phyloP scores from a whole-genome alignment of 495 filamentous ascomycete genomes.

The Clavariopsis aquatica region DNA sequence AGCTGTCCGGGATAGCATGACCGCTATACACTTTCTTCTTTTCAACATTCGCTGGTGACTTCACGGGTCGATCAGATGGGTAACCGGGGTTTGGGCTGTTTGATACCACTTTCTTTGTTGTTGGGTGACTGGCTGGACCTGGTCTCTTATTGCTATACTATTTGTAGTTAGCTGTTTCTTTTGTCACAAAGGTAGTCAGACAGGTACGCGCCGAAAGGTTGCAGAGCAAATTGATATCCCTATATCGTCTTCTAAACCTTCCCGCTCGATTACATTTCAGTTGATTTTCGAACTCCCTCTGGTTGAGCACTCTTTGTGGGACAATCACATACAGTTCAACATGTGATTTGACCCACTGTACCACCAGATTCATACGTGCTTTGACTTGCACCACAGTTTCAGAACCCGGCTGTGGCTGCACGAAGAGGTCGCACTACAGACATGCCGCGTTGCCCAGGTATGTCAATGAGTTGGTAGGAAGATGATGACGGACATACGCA shows the following conservation, averaged over 20 bases:
- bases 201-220: too few relatives aligned
- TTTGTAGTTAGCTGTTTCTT: too few relatives aligned
- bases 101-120: slow-evolving; percentile 1
- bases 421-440: background rate
- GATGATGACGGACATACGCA: background rate
- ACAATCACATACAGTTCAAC: too few relatives aligned
- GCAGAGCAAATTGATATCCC: too few relatives aligned
- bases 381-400: too few relatives aligned
- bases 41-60: background rate
- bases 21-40: background rate
- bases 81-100: background rate
- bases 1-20: background rate
- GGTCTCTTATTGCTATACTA: background rate
- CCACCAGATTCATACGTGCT: too few relatives aligned
- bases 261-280: too few relatives aligned
- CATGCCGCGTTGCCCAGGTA: background rate
- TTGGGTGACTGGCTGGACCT: background rate
- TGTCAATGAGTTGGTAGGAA: background rate
- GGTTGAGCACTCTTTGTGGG: too few relatives aligned
- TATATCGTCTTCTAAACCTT: too few relatives aligned
- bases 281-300: too few relatives aligned
- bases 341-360: too few relatives aligned
- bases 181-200: too few relatives aligned
- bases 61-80: background rate
- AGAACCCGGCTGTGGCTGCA: background rate